Conservation (phyloP, 2,329 filamentous ascomycete species). For the Trichoderma gracile region DNA sequence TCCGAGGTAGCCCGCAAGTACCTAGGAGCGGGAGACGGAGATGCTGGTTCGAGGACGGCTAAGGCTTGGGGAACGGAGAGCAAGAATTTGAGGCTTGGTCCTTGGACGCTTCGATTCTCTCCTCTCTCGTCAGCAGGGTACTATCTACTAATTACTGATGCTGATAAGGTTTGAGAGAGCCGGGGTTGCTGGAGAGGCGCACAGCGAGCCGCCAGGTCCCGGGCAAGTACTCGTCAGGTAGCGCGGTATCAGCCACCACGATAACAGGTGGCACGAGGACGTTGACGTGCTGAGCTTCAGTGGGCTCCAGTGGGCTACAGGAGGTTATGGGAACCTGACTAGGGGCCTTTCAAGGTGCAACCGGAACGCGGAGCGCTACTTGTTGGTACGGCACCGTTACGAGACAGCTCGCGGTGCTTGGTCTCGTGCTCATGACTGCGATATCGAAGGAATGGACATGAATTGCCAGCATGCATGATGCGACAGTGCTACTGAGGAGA, state of each 20-base stretch:
- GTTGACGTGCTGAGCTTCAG: not conserved
- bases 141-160: not conserved
- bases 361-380: not conserved
- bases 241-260: not conserved
- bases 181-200: conserved; percentile 20
- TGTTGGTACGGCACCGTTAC: too few relatives aligned
- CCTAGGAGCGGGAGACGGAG: too few relatives aligned
- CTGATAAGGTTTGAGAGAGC: conserved; percentile 21
- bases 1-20: not conserved
- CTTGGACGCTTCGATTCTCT: not conserved
- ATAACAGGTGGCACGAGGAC: not conserved
- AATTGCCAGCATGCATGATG: too few relatives aligned
- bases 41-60: too few relatives aligned
- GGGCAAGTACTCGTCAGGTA: not conserved
- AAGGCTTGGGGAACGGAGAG: not conserved
- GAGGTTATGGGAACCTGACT: not conserved
- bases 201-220: not conserved
- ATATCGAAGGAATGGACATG: too few relatives aligned
- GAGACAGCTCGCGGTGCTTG: too few relatives aligned
- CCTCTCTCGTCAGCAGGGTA: conserved; percentile 4
- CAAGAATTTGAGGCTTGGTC: not conserved
- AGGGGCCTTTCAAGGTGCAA: too few relatives aligned
- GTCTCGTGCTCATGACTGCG: too few relatives aligned
- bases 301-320: not conserved
- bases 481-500: too few relatives aligned